phyloP scores from a whole-genome alignment of 2,329 filamentous ascomycete genomes.

The Diaporthe vaccinii region DNA sequence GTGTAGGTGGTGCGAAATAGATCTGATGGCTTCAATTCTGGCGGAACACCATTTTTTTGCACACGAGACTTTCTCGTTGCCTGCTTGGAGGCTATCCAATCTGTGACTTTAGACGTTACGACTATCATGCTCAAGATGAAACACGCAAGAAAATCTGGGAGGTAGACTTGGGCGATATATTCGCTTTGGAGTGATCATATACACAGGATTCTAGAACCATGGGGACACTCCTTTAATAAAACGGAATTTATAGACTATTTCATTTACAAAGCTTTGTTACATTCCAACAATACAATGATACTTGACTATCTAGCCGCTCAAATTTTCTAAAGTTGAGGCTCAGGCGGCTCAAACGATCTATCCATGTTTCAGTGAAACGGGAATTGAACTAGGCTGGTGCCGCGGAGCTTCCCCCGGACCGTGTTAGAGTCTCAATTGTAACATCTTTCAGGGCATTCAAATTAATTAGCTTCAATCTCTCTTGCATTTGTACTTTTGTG shows the following conservation, averaged over 20 bases:
- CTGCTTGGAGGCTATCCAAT: constrained; percentile 13
- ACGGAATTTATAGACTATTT: background rate
- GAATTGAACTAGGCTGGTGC: background rate
- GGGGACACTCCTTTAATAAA: constrained; percentile 19
- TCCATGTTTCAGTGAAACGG: too few species aligned
- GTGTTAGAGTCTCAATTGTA: background rate
- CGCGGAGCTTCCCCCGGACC: background rate
- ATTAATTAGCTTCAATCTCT: background rate
- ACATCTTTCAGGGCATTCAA: background rate
- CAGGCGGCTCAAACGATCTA: too few species aligned
- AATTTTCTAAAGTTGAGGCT: background rate
- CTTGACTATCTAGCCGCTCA: background rate
- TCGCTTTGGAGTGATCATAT: background rate
- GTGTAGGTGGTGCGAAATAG: background rate
- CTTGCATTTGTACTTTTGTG: background rate
- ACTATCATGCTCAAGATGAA: background rate
- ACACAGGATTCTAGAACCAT: background rate
- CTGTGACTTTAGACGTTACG: constrained; percentile 13
- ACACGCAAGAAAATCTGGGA: background rate
- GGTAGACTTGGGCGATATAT: background rate
- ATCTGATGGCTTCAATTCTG: background rate
- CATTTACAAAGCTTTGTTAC: background rate
- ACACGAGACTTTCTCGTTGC: background rate
- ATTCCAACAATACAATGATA: background rate
- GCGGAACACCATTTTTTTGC: background rate